Percentiles rank a stretch among this genome's conserved stretches.
Evolutionary conservation across 148 eudicot species (phyloP).

Genomic region (Amaranthus hypochondriacus): DNA sequence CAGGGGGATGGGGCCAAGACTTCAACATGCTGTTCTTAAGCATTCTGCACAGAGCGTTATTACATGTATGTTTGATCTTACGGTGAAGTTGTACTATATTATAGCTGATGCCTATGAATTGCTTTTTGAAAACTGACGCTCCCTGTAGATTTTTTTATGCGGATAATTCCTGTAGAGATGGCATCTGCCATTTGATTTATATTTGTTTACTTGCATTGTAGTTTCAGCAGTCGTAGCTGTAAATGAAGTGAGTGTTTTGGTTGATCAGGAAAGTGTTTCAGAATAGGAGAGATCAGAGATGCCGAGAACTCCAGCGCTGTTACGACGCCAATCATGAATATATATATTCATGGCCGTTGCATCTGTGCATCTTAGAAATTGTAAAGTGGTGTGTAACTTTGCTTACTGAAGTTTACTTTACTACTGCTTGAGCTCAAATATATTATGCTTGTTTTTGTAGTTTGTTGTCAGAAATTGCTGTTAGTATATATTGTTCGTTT

Average conservation of each 20-base stretch:
- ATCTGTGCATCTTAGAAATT: slow-evolving; percentile 10
- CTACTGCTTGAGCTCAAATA: no score
- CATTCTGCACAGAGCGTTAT: slow-evolving; percentile 5
- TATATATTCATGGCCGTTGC: slow-evolving; percentile 10
- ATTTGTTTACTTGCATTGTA: not conserved
- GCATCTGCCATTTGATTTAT: not conserved
- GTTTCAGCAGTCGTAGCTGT: not conserved
- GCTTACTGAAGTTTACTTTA: no score
- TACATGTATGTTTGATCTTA: slow-evolving; percentile 17
- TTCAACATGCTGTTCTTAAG: slow-evolving; percentile 70
- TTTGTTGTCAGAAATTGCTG: no score
- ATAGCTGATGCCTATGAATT: slow-evolving; percentile 7
- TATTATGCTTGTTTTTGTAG: no score
- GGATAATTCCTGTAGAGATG: not conserved
- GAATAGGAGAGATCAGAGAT: slow-evolving; percentile 6
- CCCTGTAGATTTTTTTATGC: not conserved
- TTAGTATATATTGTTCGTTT: no score
- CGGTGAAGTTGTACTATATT: slow-evolving; percentile 5
- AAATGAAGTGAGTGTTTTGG: slow-evolving; percentile 10
- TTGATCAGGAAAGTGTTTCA: slow-evolving; percentile 18
- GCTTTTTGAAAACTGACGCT: slow-evolving; percentile 1
- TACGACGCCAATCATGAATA: not conserved
- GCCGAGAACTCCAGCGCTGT: slow-evolving; percentile 13
- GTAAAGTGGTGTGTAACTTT: slow-evolving; percentile 20
- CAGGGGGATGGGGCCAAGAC: slow-evolving; percentile 67